phyloP scores from a whole-genome alignment of 139 green algal species.

The Chlamydomonas applanata region DNA sequence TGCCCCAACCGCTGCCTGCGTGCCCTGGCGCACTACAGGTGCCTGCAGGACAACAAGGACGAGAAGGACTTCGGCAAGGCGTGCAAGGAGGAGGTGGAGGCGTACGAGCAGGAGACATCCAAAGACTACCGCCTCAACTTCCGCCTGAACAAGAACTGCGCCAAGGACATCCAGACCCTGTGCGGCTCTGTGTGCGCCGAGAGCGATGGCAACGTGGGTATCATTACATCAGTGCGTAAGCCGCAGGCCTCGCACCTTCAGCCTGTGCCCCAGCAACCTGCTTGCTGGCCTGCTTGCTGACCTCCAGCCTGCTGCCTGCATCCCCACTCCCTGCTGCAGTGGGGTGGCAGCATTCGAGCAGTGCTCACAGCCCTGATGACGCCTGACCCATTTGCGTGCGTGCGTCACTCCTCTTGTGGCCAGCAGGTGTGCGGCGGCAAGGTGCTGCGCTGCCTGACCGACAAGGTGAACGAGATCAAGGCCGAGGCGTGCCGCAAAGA shows the following conservation, averaged over 20 bases:
- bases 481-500: slow-evolving; percentile 72
- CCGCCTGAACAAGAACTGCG: slow-evolving; percentile 71
- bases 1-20: too few species aligned
- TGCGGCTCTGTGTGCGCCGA: slow-evolving; percentile 60
- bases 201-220: slow-evolving; percentile 27
- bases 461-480: slow-evolving; percentile 70
- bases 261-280: too few species aligned
- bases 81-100: slow-evolving; percentile 69
- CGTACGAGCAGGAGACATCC: slow-evolving; percentile 58
- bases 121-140: slow-evolving; percentile 89
- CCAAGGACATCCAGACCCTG: slow-evolving; percentile 65
- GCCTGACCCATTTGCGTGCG: too few species aligned
- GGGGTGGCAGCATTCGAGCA: too few species aligned
- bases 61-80: slow-evolving; percentile 65
- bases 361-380: too few species aligned
- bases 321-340: too few species aligned
- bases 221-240: too few species aligned
- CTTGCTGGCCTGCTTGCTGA: too few species aligned
- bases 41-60: slow-evolving; percentile 67
- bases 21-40: too few species aligned
- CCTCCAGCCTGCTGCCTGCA: too few species aligned
- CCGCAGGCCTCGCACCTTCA: too few species aligned
- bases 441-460: slow-evolving; percentile 81
- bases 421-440: slow-evolving; percentile 68
- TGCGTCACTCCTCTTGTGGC: too few species aligned